These are phyloP conservation scores for Margaritispora aquatica DNA, from an alignment of 495 filamentous ascomycete species.

Conservation along the genomic window DNA sequence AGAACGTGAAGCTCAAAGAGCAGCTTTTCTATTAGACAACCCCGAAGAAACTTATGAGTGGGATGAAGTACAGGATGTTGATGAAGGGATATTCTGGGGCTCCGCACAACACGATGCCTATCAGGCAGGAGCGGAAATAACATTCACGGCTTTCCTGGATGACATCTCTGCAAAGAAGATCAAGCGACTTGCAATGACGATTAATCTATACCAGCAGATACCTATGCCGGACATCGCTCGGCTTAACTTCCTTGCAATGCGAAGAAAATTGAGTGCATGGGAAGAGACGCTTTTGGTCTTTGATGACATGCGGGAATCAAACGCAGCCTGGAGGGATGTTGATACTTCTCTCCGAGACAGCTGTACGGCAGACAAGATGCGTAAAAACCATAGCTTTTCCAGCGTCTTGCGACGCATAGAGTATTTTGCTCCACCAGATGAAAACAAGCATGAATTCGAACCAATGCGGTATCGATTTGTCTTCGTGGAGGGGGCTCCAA, in stretches of 20 bases:
- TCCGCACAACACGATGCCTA: background rate
- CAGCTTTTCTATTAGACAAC: background rate
- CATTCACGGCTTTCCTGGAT: background rate
- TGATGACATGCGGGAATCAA: background rate
- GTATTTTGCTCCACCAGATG: background rate
- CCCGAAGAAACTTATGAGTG: background rate
- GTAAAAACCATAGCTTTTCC: background rate
- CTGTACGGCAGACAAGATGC: background rate
- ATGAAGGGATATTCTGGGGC: background rate
- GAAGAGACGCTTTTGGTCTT: background rate
- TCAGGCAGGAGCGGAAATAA: background rate
- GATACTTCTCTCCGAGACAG: background rate
- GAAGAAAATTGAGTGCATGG: background rate
- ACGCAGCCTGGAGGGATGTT: background rate
- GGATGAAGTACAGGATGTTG: background rate
- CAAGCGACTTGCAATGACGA: background rate
- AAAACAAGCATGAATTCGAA: background rate
- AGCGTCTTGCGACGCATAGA: background rate
- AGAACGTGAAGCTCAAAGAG: background rate
- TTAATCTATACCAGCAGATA: background rate
- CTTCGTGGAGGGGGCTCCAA: background rate
- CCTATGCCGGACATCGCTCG: background rate
- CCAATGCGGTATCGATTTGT: background rate
- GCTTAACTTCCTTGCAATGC: background rate
- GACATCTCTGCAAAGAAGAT: background rate